Evolutionary conservation across 805 yeast species (phyloP).

Genomic region (Spathaspora boniae): DNA sequence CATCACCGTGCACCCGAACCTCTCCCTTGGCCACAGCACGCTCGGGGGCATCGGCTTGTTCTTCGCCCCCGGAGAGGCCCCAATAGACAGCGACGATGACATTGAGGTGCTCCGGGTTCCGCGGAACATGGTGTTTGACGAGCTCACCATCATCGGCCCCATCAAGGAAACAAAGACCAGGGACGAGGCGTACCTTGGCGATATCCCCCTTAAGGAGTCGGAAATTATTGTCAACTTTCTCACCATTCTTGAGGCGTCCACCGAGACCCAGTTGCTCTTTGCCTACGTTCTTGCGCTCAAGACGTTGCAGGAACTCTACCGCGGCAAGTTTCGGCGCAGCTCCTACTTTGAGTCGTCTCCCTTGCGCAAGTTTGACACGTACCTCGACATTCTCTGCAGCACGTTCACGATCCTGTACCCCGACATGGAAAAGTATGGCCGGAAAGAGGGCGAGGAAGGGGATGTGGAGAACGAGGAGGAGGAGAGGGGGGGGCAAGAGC

Average conservation of each 20-base stretch:
- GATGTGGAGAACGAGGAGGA: too few relatives aligned
- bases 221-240: slow-evolving; percentile 19
- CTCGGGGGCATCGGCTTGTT: slow-evolving; percentile 34
- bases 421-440: not conserved
- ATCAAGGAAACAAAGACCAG: slow-evolving; percentile 17
- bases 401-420: slow-evolving; percentile 14
- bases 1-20: slow-evolving; percentile 13
- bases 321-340: too few relatives aligned
- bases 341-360: slow-evolving; percentile 11
- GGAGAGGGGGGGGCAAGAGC: too few relatives aligned
- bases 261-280: slow-evolving; percentile 26
- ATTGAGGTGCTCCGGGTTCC: slow-evolving; percentile 21
- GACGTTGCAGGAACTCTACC: slow-evolving; percentile 12
- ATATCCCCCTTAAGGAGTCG: slow-evolving; percentile 13
- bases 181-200: slow-evolving; percentile 9
- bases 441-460: too few relatives aligned
- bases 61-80: slow-evolving; percentile 9
- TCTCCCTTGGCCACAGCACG: slow-evolving; percentile 17
- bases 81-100: slow-evolving; percentile 7
- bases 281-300: slow-evolving; percentile 24
- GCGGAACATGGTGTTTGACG: slow-evolving; percentile 15
- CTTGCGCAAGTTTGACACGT: slow-evolving; percentile 10
- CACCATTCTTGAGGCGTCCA: slow-evolving; percentile 18
- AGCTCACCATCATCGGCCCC: slow-evolving; percentile 15
- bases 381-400: slow-evolving; percentile 18